Base-by-base conservation (phyloP, 169 alveolate species). In the Plasmodium ovale region DNA sequence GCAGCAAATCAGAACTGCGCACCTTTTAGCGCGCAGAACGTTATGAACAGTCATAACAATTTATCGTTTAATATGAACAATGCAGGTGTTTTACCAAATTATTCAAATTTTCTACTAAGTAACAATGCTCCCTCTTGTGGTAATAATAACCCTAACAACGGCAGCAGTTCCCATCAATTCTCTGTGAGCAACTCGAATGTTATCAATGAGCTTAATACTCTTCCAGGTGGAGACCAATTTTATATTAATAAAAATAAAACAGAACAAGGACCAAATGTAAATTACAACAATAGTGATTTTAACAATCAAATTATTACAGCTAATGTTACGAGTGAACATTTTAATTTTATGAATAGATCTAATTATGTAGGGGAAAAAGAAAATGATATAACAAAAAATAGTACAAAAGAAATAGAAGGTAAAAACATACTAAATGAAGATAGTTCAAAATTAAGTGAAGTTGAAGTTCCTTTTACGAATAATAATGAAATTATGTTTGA, bases 401-500 rank as follows among this genome's bases (percentile, higher is more conserved):
- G 29, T 23, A 5, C 14, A 39, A 65, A 65, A 0, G 73, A 65
- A 37, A 35, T 70, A 9, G 68, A 29, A 70, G 54, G n/a, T 23
- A 51, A 51, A 6, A 72, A 72, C 54, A n/a, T n/a, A n/a, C n/a
- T n/a, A n/a, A 16, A 68, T 42, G 27, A 44, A 44, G 49, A 14
- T 68, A 49, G 27, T 23, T 33, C 29, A 9, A 29, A 33, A 27
- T 64, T 49, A 10, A 64, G 42, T n/a, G n/a, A n/a, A n/a, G 16
- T 14, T 65, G 71, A 53, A 79, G 42, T 49, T 7, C 5, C 35
- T 0, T 62, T 64, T 51, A 79, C 89, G 16, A 79, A 64, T 68
- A 70, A 79, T 31, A 67, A 65, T 47, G 89, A 79, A 74, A 60
- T 74, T 7, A 16, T 64, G 70, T 65, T 79, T 60, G 79, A 62